phyloP scores from a whole-genome alignment of 257 asterid genomes.

The Scutellaria minor region DNA sequence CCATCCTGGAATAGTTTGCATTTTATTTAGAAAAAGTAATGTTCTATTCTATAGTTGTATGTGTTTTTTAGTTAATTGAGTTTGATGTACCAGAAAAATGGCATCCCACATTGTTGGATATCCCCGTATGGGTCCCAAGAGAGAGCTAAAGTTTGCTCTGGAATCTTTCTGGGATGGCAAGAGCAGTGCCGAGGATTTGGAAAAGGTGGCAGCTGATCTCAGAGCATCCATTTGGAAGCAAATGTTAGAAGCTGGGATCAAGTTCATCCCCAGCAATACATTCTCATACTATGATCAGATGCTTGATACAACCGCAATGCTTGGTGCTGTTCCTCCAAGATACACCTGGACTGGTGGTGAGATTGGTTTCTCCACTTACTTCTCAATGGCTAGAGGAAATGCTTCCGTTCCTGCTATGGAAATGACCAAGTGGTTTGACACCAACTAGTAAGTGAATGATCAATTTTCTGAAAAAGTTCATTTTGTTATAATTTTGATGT shows the following conservation, averaged over 20 bases:
- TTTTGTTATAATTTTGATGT: slow-evolving; percentile 11
- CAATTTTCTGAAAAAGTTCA: neutral
- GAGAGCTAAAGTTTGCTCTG: slow-evolving; percentile 92
- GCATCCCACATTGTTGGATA: slow-evolving; percentile 96
- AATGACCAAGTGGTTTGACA: slow-evolving; percentile 99
- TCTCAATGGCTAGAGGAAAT: slow-evolving; percentile 99
- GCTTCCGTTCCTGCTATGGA: slow-evolving; percentile 99
- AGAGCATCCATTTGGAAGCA: slow-evolving; percentile 75
- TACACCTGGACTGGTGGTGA: slow-evolving; percentile 93
- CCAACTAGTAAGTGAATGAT: slow-evolving; percentile 86
- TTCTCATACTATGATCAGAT: slow-evolving; percentile 91
- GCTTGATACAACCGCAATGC: slow-evolving; percentile 90
- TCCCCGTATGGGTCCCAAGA: slow-evolving; percentile 98
- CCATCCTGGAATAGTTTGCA: neutral
- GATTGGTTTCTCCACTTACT: slow-evolving; percentile 81
- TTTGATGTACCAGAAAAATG: slow-evolving; percentile 60
- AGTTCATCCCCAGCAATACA: slow-evolving; percentile 95
- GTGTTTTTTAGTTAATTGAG: slow-evolving; percentile 16
- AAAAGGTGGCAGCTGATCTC: slow-evolving; percentile 81
- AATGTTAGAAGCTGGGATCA: slow-evolving; percentile 56
- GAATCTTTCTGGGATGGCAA: slow-evolving; percentile 70
- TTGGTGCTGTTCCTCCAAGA: slow-evolving; percentile 91
- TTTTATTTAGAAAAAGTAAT: neutral
- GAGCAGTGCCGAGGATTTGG: slow-evolving; percentile 71
- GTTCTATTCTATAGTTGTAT: neutral